phyloP scores from a whole-genome alignment of 805 yeast species.

The Saturnispora halmiae region DNA sequence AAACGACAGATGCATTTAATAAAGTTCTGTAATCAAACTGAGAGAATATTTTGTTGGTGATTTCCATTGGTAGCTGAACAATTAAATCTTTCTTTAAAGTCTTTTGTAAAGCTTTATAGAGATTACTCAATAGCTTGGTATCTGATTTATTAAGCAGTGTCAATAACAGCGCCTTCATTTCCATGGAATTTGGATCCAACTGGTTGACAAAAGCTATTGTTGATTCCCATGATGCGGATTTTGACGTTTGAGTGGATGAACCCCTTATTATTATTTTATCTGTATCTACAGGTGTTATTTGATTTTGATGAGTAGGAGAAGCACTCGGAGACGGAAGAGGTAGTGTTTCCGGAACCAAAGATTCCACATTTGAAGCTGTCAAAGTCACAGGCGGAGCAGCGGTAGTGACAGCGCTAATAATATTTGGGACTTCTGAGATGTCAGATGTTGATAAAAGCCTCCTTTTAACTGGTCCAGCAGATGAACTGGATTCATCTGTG shows the following conservation, averaged over 20 bases:
- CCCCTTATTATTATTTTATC: neutral
- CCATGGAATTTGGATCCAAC: constrained; percentile 37
- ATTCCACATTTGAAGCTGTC: no score
- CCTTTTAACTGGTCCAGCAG: constrained; percentile 3
- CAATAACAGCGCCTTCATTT: constrained; percentile 38
- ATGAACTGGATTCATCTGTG: neutral
- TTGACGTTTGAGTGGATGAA: neutral
- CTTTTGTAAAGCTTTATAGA: constrained; percentile 41
- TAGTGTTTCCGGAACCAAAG: constrained; percentile 23
- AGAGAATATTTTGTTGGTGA: constrained; percentile 54
- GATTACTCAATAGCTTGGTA: constrained; percentile 46
- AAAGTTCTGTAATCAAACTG: constrained; percentile 58
- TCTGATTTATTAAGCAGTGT: constrained; percentile 49
- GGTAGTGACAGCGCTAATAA: no score
- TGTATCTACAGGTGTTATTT: neutral
- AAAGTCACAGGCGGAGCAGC: no score
- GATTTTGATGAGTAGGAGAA: constrained; percentile 38
- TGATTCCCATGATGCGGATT: neutral
- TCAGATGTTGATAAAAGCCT: constrained; percentile 1
- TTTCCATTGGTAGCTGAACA: constrained; percentile 62
- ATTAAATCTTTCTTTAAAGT: constrained; percentile 69
- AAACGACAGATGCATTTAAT: constrained; percentile 52
- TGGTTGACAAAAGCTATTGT: neutral
- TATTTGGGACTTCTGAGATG: no score
- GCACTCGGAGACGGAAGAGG: constrained; percentile 67